Conservation (phyloP, 2,329 filamentous ascomycete species). For the Diaporthe aspalathi region DNA sequence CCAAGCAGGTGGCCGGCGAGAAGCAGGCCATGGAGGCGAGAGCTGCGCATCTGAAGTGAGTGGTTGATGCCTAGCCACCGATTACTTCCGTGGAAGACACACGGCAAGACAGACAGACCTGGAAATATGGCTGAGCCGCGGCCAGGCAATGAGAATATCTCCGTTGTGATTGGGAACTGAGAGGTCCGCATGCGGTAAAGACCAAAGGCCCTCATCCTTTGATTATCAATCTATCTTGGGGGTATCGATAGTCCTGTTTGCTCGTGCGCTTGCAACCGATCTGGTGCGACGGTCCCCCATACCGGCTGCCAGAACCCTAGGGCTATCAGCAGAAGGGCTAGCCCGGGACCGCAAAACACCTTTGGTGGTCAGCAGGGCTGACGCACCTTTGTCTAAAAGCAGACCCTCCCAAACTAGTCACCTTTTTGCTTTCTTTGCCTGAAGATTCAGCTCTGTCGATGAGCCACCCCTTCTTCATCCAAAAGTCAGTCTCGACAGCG, state of each 20-base stretch:
- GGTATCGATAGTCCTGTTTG: slow-evolving; percentile 1
- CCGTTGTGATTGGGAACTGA: background rate
- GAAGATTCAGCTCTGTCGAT: slow-evolving; percentile 13
- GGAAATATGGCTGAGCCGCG: background rate
- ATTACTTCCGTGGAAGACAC: background rate
- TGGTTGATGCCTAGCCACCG: background rate
- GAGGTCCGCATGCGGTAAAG: background rate
- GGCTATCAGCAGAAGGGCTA: slow-evolving; percentile 28
- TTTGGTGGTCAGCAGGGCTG: slow-evolving; percentile 35
- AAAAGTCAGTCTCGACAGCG: background rate
- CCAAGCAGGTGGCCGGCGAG: background rate
- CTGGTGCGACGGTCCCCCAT: slow-evolving; percentile 7
- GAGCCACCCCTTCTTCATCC: slow-evolving; percentile 2
- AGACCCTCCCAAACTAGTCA: background rate
- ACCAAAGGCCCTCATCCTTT: background rate
- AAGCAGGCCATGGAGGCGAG: background rate
- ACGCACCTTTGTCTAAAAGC: slow-evolving; percentile 30
- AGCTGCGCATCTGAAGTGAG: background rate
- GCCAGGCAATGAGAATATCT: background rate
- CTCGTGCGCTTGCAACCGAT: background rate
- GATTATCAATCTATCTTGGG: slow-evolving; percentile 28
- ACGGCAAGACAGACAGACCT: slow-evolving; percentile 1
- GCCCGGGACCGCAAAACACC: slow-evolving; percentile 14
- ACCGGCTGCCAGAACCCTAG: slow-evolving; percentile 18
- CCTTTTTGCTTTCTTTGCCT: slow-evolving; percentile 10